Conservation (phyloP, 2,329 filamentous ascomycete species). For the Aspergillus neoniger region DNA sequence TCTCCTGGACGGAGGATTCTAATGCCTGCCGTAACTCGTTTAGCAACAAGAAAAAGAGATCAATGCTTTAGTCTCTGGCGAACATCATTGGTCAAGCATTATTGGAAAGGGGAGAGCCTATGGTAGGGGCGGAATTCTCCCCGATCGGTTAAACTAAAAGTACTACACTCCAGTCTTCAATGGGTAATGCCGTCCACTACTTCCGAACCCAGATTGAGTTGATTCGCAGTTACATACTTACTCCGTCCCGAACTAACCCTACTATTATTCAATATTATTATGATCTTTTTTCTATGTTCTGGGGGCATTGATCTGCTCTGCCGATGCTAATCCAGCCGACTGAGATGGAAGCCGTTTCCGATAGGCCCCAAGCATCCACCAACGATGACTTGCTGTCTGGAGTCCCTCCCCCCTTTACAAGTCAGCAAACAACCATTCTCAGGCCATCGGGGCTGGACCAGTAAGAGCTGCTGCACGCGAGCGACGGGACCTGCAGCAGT, state of each 20-base stretch:
- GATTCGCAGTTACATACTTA: background rate
- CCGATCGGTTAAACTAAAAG: background rate
- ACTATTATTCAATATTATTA: background rate
- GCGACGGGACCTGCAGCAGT: constrained; percentile 20
- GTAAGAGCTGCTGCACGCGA: constrained; percentile 12
- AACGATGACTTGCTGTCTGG: background rate
- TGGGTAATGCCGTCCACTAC: background rate
- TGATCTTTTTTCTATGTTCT: background rate
- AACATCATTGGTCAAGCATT: background rate
- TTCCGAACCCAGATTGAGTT: background rate
- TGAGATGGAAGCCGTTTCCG: background rate
- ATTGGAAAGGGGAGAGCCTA: constrained; percentile 10
- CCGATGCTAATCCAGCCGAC: background rate
- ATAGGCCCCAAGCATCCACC: background rate
- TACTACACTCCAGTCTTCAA: too few species aligned
- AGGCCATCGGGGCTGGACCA: background rate
- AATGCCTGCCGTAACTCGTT: background rate
- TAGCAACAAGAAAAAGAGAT: background rate
- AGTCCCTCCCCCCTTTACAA: background rate
- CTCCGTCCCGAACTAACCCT: background rate
- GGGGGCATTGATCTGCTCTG: background rate
- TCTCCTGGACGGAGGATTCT: background rate
- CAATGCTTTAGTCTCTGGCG: background rate
- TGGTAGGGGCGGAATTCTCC: background rate
- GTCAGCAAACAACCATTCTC: background rate